Evolutionary conservation across 129 eudicot genomes (phyloP), one percentile per base, ranked within the genome.

Genomic region (Chrysanthemum seticuspe): DNA sequence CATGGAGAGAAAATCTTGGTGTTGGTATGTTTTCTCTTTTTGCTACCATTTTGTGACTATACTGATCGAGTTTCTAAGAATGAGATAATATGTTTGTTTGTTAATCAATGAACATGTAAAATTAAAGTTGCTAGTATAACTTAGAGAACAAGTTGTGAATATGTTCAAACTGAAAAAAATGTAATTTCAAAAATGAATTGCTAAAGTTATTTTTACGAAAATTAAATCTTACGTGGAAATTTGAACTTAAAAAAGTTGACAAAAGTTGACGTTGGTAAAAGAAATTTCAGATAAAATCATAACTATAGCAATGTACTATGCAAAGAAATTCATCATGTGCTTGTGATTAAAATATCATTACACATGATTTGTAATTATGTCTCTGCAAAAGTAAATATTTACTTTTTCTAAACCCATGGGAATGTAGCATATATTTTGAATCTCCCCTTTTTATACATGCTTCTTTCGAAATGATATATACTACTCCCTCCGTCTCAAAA

Each of bases 1-100:
- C 96, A 62, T 95, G 99, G 99, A 86, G 99, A 85, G 90, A 88
- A 3, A 67, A 81, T 52, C 78, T 90, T 18, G 88, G 91, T 80
- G 74, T 82, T 19, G 99, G 99, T 94, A 88, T 5, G 7, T 88
- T 73, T 25, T 67, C 78, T 44, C 48, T 54, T 44, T 67, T 48
- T 67, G 66, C 5, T 62, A 27, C 10, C 50, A 36, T 36, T 5
- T 36, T 4, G 40, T 34, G 40, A 34, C 40, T 34, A 34, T 34
- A 34, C 5, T 4, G 3, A 29, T 29, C 4, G 36, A 31, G 36
- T 31, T 31, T 4, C 6, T 4, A 31, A 36, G 5, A 36, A 40
- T 6, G 47, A 40, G 47, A 40, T 40, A 40, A 8, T 40, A 40
- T 40, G 47, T 40, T 40, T 0, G 47, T 40, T 36, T 36, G 0